Percentiles rank a stretch among this genome's conserved stretches.
phyloP scores from a whole-genome alignment of 2,329 filamentous ascomycete species.

The Alternaria triticimaculans region DNA sequence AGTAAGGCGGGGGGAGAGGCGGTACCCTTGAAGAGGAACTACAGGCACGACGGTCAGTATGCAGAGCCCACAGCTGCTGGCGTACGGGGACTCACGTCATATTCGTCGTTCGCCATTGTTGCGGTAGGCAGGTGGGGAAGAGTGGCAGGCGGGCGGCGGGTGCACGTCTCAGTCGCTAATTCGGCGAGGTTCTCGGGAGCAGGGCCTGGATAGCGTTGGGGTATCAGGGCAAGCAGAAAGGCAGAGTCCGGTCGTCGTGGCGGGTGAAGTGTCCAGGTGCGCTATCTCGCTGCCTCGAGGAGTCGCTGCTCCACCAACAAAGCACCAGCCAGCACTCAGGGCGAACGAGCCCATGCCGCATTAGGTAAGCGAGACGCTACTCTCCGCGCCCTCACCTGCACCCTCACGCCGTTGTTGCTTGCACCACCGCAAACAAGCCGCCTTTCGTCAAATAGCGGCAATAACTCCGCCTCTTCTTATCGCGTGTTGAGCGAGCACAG shows the following conservation, averaged over 20 bases:
- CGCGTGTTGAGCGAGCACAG: not conserved
- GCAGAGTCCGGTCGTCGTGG: slow-evolving; percentile 5
- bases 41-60: slow-evolving; percentile 37
- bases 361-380: slow-evolving; percentile 14
- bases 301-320: slow-evolving; percentile 13
- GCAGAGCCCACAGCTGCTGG: slow-evolving; percentile 21
- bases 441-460: not conserved
- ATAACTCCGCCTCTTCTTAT: not conserved
- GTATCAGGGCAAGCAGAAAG: slow-evolving; percentile 1
- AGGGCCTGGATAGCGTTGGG: not conserved
- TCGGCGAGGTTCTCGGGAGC: not conserved
- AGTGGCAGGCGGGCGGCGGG: slow-evolving; percentile 9
- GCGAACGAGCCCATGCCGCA: slow-evolving; percentile 9
- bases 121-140: slow-evolving; percentile 44
- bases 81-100: slow-evolving; percentile 77
- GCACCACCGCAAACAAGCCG: not conserved
- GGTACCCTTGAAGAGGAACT: slow-evolving; percentile 99
- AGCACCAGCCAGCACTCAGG: slow-evolving; percentile 14
- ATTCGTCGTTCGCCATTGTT: slow-evolving; percentile 98
- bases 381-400: not conserved
- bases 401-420: not conserved
- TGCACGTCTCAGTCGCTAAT: not conserved
- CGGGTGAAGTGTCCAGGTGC: slow-evolving; percentile 12
- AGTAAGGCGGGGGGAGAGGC: slow-evolving; percentile 20
- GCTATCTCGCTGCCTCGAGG: slow-evolving; percentile 18